Conservation (phyloP, 2,329 filamentous ascomycete species). For the Pseudohalonectria lignicola region DNA sequence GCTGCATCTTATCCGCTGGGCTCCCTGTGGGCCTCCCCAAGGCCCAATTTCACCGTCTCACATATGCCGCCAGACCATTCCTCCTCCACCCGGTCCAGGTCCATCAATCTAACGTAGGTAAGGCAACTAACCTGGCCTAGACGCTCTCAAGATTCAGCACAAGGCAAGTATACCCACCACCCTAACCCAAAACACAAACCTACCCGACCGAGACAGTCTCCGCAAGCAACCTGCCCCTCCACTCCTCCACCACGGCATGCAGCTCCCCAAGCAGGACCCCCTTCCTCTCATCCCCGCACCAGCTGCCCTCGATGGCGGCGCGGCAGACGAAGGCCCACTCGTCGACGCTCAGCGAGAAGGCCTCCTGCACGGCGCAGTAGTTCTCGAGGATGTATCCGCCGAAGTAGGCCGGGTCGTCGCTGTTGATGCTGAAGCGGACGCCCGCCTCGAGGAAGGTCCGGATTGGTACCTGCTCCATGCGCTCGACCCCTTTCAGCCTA, state of each 20-base stretch:
- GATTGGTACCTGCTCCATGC: constrained; percentile 47
- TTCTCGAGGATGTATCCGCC: constrained; percentile 66
- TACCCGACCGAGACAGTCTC: no score
- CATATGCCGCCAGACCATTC: no score
- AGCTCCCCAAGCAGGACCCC: constrained; percentile 38
- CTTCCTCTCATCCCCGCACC: constrained; percentile 57
- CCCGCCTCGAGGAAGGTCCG: constrained; percentile 50
- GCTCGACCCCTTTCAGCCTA: constrained; percentile 41
- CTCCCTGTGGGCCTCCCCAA: no score
- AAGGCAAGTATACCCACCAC: no score
- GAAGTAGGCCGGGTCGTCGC: constrained; percentile 67
- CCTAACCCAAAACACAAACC: no score
- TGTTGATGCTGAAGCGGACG: constrained; percentile 62
- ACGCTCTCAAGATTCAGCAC: no score
- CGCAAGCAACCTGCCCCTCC: constrained; percentile 5
- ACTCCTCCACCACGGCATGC: constrained; percentile 17
- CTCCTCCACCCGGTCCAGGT: no score
- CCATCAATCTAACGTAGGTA: no score
- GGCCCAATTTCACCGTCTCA: no score
- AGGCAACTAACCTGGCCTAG: no score
- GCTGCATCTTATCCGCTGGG: no score
- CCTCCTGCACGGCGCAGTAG: constrained; percentile 65
- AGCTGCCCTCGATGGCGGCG: constrained; percentile 55
- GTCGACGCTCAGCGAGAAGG: constrained; percentile 47
- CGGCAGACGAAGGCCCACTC: constrained; percentile 58